Percentiles rank a stretch among this genome's conserved stretches.
phyloP scores from a whole-genome alignment of 257 asterid species.

The Ocimum tenuiflorum region DNA sequence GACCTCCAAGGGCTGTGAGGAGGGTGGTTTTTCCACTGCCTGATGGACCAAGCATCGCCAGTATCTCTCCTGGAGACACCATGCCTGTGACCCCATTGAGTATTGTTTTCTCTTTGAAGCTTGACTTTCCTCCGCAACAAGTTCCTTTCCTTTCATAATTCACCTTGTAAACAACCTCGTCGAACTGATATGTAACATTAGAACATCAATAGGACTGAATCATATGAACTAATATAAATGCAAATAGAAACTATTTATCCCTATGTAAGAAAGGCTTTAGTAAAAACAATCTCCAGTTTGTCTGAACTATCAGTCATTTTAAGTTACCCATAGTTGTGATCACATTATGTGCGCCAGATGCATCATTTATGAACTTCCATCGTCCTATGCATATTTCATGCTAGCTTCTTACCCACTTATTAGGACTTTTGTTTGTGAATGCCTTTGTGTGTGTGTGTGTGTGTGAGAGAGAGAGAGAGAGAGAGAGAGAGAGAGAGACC shows the following conservation, averaged over 20 bases:
- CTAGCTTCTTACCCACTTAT: not conserved
- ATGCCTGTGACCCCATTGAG: slow-evolving; percentile 84
- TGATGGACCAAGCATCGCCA: slow-evolving; percentile 96
- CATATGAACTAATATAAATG: not conserved
- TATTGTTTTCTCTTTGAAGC: slow-evolving; percentile 59
- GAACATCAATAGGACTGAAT: slow-evolving; percentile 4
- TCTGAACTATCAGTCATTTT: not conserved
- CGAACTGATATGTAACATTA: slow-evolving; percentile 52
- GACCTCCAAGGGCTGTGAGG: slow-evolving; percentile 91
- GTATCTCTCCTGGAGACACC: slow-evolving; percentile 85
- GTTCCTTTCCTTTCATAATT: slow-evolving; percentile 33
- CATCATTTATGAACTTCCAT: not conserved
- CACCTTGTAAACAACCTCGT: slow-evolving; percentile 77
- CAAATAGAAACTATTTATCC: slow-evolving; percentile 7
- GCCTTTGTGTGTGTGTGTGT: not conserved
- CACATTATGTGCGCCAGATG: not conserved
- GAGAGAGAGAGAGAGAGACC: slow-evolving; percentile 37
- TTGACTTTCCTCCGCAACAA: slow-evolving; percentile 33
- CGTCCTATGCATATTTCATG: not conserved
- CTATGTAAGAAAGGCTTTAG: not conserved
- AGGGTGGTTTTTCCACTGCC: slow-evolving; percentile 98
- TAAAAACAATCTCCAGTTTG: not conserved
- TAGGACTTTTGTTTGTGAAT: not conserved
- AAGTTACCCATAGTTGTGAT: not conserved
- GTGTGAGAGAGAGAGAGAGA: slow-evolving; percentile 9